These are phyloP conservation scores for Pseudonectria foliicola DNA, from an alignment of 2,329 filamentous ascomycete species.

Conservation along the genomic window DNA sequence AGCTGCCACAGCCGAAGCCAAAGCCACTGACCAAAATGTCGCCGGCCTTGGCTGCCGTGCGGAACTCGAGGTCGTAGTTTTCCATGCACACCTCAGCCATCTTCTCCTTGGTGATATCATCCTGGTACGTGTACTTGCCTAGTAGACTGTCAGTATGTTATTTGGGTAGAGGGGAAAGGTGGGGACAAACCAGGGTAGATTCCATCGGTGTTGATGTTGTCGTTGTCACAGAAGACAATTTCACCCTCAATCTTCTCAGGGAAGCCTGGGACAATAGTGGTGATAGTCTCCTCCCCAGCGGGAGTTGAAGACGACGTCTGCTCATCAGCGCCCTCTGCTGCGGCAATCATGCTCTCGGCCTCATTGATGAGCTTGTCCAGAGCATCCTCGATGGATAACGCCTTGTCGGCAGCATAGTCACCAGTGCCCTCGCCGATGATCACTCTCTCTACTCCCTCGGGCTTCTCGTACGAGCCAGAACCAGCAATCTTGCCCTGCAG, in stretches of 20 bases:
- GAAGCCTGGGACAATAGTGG: conserved; percentile 75
- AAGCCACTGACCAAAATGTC: conserved; percentile 81
- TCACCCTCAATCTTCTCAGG: conserved; percentile 77
- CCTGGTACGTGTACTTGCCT: conserved; percentile 88
- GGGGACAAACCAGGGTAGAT: conserved; percentile 94
- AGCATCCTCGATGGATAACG: conserved; percentile 44
- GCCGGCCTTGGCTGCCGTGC: conserved; percentile 51
- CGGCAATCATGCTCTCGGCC: conserved; percentile 53
- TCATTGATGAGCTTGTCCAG: conserved; percentile 63
- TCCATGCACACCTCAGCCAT: conserved; percentile 91
- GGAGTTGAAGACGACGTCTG: conserved; percentile 3
- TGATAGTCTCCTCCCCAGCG: conserved; percentile 35
- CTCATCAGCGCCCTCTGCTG: conserved; percentile 41
- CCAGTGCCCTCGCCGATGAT: conserved; percentile 11
- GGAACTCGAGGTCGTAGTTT: conserved; percentile 78
- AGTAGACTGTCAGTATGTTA: too few relatives aligned
- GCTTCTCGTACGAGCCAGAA: conserved; percentile 67
- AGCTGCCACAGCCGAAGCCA: conserved; percentile 81
- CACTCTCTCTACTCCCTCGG: conserved; percentile 38
- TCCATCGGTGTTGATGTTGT: conserved; percentile 82
- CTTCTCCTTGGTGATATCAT: conserved; percentile 63
- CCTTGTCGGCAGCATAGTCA: conserved; percentile 2
- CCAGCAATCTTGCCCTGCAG: conserved; percentile 62
- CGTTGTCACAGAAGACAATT: conserved; percentile 75
- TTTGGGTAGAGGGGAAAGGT: too few relatives aligned